phyloP scores from a whole-genome alignment of 768 basidiomycete species.

The Infundibulicybe gibba region DNA sequence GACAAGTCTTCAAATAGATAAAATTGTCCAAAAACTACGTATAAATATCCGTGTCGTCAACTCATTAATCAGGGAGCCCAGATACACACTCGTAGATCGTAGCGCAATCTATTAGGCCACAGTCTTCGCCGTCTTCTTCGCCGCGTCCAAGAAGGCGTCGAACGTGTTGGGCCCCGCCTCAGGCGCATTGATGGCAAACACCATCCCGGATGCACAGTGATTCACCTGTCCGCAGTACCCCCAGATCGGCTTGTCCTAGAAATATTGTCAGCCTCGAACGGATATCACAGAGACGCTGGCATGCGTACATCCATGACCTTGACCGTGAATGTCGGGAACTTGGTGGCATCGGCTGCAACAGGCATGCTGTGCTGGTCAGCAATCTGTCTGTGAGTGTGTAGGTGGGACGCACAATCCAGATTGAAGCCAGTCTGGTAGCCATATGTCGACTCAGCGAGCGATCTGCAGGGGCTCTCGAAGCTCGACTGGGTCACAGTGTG shows the following conservation, averaged over 20 bases:
- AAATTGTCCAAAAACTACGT: too few species aligned
- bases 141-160: conserved; percentile 36
- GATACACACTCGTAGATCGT: too few species aligned
- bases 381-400: background rate
- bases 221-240: conserved; percentile 49
- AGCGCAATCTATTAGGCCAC: too few species aligned
- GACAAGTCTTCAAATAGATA: too few species aligned
- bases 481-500: background rate
- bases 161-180: conserved; percentile 49
- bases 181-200: conserved; percentile 57
- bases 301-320: conserved; percentile 40
- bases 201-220: conserved; percentile 62
- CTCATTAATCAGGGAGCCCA: too few species aligned
- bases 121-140: background rate
- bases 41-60: too few species aligned
- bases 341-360: conserved; percentile 32
- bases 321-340: conserved; percentile 44
- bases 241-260: conserved; percentile 50
- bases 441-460: background rate
- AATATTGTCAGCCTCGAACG: background rate
- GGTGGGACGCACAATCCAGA: conserved; percentile 39
- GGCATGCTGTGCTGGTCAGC: conserved; percentile 28
- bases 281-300: background rate
- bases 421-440: conserved; percentile 24
- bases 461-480: background rate